A percentile compares a stretch with the other conserved stretches of the same genome.
These are phyloP conservation scores for Plicaturopsis crispa DNA, from an alignment of 768 basidiomycete genomes.

Conservation along the genomic window DNA sequence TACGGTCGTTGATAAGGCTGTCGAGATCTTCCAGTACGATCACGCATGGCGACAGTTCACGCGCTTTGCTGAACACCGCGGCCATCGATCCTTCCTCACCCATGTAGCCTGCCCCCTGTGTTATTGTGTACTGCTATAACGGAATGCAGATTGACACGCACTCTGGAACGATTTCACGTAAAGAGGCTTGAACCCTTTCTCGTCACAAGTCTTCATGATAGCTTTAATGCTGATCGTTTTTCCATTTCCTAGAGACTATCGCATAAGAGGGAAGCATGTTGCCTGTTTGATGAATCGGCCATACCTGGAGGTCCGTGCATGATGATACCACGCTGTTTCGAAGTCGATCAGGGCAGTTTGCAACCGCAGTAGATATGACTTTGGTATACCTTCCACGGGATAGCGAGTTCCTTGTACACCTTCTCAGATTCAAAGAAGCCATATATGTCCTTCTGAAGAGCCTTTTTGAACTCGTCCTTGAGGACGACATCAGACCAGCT, in stretches of 20 bases:
- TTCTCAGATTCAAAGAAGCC: constrained; percentile 75
- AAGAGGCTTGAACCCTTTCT: constrained; percentile 55
- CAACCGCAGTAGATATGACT: not conserved
- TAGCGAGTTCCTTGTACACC: constrained; percentile 64
- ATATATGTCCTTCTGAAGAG: constrained; percentile 64
- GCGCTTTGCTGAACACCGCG: constrained; percentile 64
- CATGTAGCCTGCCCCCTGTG: constrained; percentile 29
- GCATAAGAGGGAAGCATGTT: not conserved
- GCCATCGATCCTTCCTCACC: constrained; percentile 67
- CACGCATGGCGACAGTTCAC: constrained; percentile 60
- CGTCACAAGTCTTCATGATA: constrained; percentile 69
- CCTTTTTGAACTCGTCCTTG: constrained; percentile 58
- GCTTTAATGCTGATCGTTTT: constrained; percentile 80
- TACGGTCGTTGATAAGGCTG: constrained; percentile 68
- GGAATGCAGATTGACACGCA: constrained; percentile 20
- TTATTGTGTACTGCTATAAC: not conserved
- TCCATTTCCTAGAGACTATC: constrained; percentile 53
- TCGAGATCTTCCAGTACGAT: constrained; percentile 57
- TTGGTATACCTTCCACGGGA: constrained; percentile 70
- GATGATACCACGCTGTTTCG: constrained; percentile 64
- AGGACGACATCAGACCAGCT: constrained; percentile 73
- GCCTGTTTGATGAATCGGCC: constrained; percentile 5
- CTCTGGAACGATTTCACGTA: constrained; percentile 81
- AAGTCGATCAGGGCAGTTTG: not conserved
- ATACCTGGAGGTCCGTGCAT: constrained; percentile 75